Conservation (phyloP, 306 rosid genomes). For the Trifolium dubium region DNA sequence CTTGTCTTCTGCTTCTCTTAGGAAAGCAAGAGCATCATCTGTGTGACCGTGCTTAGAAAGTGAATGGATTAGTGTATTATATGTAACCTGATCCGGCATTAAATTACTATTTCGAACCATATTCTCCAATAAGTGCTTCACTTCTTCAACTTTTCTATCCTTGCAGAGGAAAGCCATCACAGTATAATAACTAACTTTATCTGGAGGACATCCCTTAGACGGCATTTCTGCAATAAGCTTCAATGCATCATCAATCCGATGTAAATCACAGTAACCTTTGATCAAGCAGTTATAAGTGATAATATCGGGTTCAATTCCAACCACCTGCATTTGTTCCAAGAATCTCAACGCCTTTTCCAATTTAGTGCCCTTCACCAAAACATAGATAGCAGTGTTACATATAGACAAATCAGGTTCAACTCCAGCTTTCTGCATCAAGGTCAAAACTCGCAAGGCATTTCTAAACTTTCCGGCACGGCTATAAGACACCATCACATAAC, state of each 20-base stretch:
- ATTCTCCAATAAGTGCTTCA: slow-evolving; percentile 61
- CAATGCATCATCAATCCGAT: slow-evolving; percentile 61
- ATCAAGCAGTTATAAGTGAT: slow-evolving; percentile 80
- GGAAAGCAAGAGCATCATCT: slow-evolving; percentile 67
- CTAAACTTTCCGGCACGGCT: slow-evolving; percentile 80
- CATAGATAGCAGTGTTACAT: slow-evolving; percentile 80
- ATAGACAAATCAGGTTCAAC: slow-evolving; percentile 70
- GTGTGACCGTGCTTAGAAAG: slow-evolving; percentile 79
- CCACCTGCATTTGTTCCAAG: slow-evolving; percentile 62
- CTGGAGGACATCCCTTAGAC: slow-evolving; percentile 65
- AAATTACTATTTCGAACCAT: slow-evolving; percentile 61
- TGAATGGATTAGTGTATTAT: slow-evolving; percentile 69
- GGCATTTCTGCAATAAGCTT: slow-evolving; percentile 73
- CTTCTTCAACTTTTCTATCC: slow-evolving; percentile 63
- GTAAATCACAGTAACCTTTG: slow-evolving; percentile 76
- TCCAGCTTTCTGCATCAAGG: slow-evolving; percentile 92
- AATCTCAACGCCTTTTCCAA: slow-evolving; percentile 74
- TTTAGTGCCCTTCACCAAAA: slow-evolving; percentile 66
- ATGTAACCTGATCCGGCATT: slow-evolving; percentile 81
- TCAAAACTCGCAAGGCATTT: slow-evolving; percentile 69
- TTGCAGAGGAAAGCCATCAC: slow-evolving; percentile 79
- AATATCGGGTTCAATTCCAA: slow-evolving; percentile 68
- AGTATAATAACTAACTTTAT: slow-evolving; percentile 86
- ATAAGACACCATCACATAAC: slow-evolving; percentile 78
- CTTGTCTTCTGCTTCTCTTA: slow-evolving; percentile 78